phyloP scores from a whole-genome alignment of 2,329 filamentous ascomycete species.

The Cladobotryum mycophilum region DNA sequence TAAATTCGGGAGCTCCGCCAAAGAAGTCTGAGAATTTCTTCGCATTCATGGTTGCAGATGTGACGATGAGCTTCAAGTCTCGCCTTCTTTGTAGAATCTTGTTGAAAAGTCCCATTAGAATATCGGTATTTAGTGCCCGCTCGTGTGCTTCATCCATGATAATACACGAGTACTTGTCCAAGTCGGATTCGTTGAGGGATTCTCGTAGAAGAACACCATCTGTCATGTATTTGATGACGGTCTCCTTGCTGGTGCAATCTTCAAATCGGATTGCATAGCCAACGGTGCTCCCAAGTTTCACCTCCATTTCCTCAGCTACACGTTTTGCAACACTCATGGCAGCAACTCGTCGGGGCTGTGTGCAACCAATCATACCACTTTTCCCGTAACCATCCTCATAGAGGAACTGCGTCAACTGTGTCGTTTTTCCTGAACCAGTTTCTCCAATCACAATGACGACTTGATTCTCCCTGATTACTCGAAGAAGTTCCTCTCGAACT shows the following conservation, averaged over 20 bases:
- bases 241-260: conserved; percentile 94
- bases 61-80: conserved; percentile 94
- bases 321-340: conserved; percentile 99
- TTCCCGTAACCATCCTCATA: conserved; percentile 92
- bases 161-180: conserved; percentile 94
- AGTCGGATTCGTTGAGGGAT: conserved; percentile 82
- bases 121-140: conserved; percentile 90
- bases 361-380: conserved; percentile 87
- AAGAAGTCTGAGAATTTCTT: conserved; percentile 96
- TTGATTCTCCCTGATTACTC: conserved; percentile 93
- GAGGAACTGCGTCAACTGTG: conserved; percentile 91
- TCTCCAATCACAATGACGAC: conserved; percentile 96
- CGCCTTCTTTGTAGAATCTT: conserved; percentile 86
- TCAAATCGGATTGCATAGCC: conserved; percentile 98
- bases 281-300: conserved; percentile 77
- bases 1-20: conserved; percentile 91
- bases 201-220: conserved; percentile 92
- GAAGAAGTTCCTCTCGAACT: conserved; percentile 83
- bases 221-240: conserved; percentile 98
- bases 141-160: conserved; percentile 99
- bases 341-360: conserved; percentile 90
- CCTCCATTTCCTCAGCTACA: conserved; percentile 97
- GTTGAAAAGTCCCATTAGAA: conserved; percentile 95
- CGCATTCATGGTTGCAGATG: conserved; percentile 97
- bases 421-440: conserved; percentile 96